Evolutionary conservation across 2,329 filamentous ascomycete genomes (phyloP).

Genomic region (Xenoacremonium recifei): DNA sequence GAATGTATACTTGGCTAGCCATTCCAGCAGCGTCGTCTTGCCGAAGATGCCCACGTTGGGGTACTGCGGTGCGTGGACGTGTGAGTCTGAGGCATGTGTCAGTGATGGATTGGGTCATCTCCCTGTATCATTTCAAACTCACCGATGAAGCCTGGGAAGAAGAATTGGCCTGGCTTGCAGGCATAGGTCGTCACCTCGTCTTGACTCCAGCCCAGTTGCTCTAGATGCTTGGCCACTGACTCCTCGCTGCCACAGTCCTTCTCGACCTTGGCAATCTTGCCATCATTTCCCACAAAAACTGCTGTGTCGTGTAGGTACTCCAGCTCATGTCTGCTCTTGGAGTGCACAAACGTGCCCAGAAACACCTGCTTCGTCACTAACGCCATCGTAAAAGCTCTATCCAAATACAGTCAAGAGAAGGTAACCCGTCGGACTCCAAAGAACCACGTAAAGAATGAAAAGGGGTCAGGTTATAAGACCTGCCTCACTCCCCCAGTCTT

Average conservation of each 20-base stretch:
- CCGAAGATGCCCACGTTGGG: conserved; percentile 94
- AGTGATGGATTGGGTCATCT: not conserved
- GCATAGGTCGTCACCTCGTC: conserved; percentile 37
- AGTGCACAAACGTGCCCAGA: conserved; percentile 56
- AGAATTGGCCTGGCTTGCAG: conserved; percentile 60
- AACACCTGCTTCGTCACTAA: conserved; percentile 44
- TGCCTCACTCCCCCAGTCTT: too few species aligned
- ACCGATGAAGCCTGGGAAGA: conserved; percentile 83
- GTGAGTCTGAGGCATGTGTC: conserved; percentile 65
- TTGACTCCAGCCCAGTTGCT: conserved; percentile 46
- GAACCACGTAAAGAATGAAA: too few species aligned
- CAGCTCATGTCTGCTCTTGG: conserved; percentile 45
- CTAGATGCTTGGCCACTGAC: conserved; percentile 30
- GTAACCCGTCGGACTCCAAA: too few species aligned
- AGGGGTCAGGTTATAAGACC: too few species aligned
- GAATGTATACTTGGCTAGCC: conserved; percentile 94
- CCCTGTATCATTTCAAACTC: conserved; percentile 18
- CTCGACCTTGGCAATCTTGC: conserved; percentile 51
- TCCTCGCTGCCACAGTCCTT: conserved; percentile 30
- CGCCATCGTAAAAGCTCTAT: conserved; percentile 10
- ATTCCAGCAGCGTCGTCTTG: conserved; percentile 87
- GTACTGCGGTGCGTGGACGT: conserved; percentile 93
- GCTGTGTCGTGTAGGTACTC: conserved; percentile 51
- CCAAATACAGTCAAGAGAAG: too few species aligned
- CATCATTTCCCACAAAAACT: conserved; percentile 48